Percentiles rank a stretch among this genome's conserved stretches.
phyloP scores from a whole-genome alignment of 83 land plant species.

The Diphasiastrum complanatum region DNA sequence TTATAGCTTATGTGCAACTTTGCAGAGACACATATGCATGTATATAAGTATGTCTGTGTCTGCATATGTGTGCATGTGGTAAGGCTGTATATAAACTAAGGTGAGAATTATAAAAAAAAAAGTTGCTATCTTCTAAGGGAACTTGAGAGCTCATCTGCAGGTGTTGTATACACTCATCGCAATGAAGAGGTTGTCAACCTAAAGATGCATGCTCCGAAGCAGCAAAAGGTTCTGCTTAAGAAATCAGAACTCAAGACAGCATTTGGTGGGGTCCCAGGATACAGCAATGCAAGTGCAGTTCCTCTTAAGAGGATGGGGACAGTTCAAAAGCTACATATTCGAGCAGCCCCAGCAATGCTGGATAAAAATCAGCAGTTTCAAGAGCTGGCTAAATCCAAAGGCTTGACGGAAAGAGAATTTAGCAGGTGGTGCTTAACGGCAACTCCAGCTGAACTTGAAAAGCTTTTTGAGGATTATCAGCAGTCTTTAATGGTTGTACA shows the following conservation, averaged over 20 bases:
- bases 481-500: too few relatives aligned
- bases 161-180: conserved; percentile 80
- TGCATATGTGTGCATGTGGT: too few relatives aligned
- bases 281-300: too few relatives aligned
- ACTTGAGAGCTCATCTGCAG: too few relatives aligned
- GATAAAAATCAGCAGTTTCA: conserved; percentile 3
- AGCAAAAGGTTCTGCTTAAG: neutral
- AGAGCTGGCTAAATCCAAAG: conserved; percentile 23
- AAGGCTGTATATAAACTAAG: neutral
- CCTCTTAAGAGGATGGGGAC: neutral
- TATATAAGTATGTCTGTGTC: too few relatives aligned
- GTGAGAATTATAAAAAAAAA: neutral
- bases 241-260: neutral
- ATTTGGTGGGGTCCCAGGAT: neutral
- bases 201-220: neutral
- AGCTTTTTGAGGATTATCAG: too few relatives aligned
- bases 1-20: too few relatives aligned
- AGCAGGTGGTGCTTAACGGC: conserved; percentile 20
- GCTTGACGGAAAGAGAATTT: conserved; percentile 15
- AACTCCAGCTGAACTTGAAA: neutral
- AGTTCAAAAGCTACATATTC: neutral
- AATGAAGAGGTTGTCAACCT: conserved; percentile 83
- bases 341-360: neutral
- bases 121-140: neutral
- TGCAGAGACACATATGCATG: too few relatives aligned